Conservation (phyloP, 2,329 filamentous ascomycete genomes). For the Thermoascus crustaceus region DNA sequence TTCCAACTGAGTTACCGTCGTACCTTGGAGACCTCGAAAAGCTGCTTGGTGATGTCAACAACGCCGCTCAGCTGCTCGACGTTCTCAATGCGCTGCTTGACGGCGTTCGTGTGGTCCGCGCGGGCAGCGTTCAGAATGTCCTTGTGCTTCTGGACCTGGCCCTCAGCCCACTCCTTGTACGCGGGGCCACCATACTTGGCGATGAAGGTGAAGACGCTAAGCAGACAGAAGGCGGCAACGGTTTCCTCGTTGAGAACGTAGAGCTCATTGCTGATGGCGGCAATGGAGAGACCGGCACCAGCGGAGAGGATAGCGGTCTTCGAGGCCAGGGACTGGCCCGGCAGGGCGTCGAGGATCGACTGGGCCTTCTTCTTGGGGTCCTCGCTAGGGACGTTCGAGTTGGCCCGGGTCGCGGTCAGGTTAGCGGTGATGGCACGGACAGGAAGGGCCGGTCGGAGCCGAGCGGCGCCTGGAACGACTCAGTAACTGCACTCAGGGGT, state of each 20-base stretch:
- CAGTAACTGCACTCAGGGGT: conserved; percentile 22
- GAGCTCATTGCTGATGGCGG: conserved; percentile 98
- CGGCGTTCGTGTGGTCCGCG: conserved; percentile 88
- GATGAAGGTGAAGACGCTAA: conserved; percentile 85
- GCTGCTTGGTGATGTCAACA: conserved; percentile 90
- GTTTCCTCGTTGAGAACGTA: conserved; percentile 99
- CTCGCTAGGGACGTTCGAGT: conserved; percentile 70
- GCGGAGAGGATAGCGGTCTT: conserved; percentile 97
- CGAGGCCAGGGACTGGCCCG: conserved; percentile 83
- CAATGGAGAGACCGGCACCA: conserved; percentile 79
- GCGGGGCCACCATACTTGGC: conserved; percentile 89
- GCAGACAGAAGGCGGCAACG: conserved; percentile 82
- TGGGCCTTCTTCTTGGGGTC: conserved; percentile 96
- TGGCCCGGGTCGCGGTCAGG: conserved; percentile 58
- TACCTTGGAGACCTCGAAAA: conserved; percentile 98
- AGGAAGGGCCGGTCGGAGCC: conserved; percentile 75
- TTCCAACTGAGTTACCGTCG: conserved; percentile 14
- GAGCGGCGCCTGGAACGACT: conserved; percentile 65
- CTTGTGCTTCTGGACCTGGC: conserved; percentile 85
- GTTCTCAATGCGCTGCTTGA: conserved; percentile 87
- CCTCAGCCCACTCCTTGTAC: conserved; percentile 87
- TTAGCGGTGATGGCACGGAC: conserved; percentile 64
- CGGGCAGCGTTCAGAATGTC: conserved; percentile 90
- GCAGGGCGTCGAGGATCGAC: conserved; percentile 86
- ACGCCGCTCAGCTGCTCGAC: conserved; percentile 92